Evolutionary conservation across 2,329 filamentous ascomycete species (phyloP).

Genomic region (Verticillium longisporum): DNA sequence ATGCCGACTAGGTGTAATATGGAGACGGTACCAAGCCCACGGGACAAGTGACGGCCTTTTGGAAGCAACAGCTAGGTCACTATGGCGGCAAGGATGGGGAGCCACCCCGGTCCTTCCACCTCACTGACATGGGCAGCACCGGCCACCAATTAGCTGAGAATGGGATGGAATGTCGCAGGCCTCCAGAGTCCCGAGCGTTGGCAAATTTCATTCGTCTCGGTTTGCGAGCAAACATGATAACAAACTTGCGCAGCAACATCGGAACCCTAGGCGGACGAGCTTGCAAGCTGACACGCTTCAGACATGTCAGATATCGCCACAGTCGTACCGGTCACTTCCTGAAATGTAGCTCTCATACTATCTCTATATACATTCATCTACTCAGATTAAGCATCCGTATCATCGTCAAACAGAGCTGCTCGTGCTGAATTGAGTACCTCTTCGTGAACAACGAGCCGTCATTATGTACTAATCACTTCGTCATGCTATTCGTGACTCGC

Average conservation of each 20-base stretch:
- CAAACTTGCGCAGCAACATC: neutral
- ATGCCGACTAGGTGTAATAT: neutral
- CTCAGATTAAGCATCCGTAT: neutral
- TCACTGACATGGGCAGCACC: neutral
- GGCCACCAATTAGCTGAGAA: neutral
- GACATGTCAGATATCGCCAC: too few relatives aligned
- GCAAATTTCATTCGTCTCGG: neutral
- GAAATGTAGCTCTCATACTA: too few relatives aligned
- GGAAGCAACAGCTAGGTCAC: neutral
- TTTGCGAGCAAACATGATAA: neutral
- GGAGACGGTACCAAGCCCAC: constrained; percentile 2
- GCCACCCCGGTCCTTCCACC: neutral
- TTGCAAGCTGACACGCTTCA: too few relatives aligned
- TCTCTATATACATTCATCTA: too few relatives aligned
- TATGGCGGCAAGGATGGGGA: neutral
- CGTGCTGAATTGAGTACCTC: too few relatives aligned
- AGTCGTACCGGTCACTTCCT: too few relatives aligned
- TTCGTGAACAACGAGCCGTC: neutral
- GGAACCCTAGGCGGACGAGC: neutral
- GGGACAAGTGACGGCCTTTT: neutral
- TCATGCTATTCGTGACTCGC: constrained; percentile 28
- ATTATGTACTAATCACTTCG: neutral
- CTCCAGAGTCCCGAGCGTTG: neutral
- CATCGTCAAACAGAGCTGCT: neutral
- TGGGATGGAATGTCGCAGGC: neutral